Evolutionary conservation across 163 green algal genomes (phyloP), one percentile per base, ranked within the genome.

Genomic region (Chlorella variabilis): DNA sequence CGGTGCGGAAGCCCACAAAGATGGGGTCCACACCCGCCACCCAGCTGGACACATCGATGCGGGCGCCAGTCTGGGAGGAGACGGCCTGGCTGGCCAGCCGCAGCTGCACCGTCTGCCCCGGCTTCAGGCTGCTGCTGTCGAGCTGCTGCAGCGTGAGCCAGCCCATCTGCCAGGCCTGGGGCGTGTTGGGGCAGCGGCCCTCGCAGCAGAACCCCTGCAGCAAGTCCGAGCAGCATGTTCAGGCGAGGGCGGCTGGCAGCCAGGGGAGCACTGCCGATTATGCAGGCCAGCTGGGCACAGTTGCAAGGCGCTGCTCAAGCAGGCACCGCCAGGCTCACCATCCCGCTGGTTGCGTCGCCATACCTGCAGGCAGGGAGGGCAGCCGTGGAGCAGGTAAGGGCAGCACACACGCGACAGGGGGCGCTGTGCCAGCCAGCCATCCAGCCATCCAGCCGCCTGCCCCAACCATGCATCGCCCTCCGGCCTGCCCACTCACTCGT

Each of bases 161-260:
- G n/a, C 74, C 74, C 74, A 62, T 8, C 74, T 80, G 74, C 74
- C 74, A 80, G n/a, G 74, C 74, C 34, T 80, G 74, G 17, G 74
- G 2, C 23, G 58, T 58, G 74, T 71, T 80, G 58, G 39, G 74
- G 58, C 74, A 71, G 39, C 74, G 56, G 6, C 31, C 8, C 27
- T n/a, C 21, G 74, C 74, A 80, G 58, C 74, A 80, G 58, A 71
- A 71, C 17, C 74, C 74, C n/a, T n/a, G n/a, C n/a, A n/a, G n/a
- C n/a, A n/a, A n/a, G n/a, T n/a, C n/a, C n/a, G n/a, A n/a, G n/a
- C n/a, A n/a, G n/a, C n/a, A n/a, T n/a, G n/a, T n/a, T n/a, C n/a
- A n/a, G n/a, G n/a, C n/a, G n/a, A n/a, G n/a, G n/a, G n/a, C n/a
- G n/a, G n/a, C n/a, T n/a, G n/a, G n/a, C n/a, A n/a, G n/a, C n/a